These are phyloP conservation scores for Mortierella claussenii DNA, from an alignment of 192 early-diverging fungal genomes.

Conservation along the genomic window DNA sequence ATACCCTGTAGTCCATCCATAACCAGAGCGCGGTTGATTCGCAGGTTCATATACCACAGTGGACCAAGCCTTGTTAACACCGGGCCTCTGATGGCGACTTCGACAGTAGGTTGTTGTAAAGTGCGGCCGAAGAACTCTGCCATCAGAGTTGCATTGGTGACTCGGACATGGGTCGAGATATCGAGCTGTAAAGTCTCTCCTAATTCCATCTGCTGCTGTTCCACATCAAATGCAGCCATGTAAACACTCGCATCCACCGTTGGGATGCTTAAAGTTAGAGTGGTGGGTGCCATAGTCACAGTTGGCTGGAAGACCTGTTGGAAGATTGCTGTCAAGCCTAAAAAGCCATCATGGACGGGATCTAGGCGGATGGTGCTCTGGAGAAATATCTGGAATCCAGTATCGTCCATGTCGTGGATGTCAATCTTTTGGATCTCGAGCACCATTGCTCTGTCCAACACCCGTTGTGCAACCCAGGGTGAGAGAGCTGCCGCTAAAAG, in stretches of 20 bases:
- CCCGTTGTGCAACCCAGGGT: conserved; percentile 28
- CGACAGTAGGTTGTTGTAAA: conserved; percentile 17
- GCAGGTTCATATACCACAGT: conserved; percentile 34
- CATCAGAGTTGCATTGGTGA: conserved; percentile 40
- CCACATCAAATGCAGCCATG: conserved; percentile 42
- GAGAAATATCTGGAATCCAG: conserved; percentile 45
- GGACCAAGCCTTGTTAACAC: conserved; percentile 24
- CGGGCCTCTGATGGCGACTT: conserved; percentile 22
- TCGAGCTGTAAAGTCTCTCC: conserved; percentile 20
- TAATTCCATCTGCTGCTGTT: conserved; percentile 31
- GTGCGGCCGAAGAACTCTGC: conserved; percentile 33
- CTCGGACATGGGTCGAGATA: conserved; percentile 25
- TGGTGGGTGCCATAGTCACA: conserved; percentile 30
- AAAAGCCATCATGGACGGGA: conserved; percentile 27
- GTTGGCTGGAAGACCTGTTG: conserved; percentile 15
- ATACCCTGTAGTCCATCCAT: conserved; percentile 42
- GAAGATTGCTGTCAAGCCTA: conserved; percentile 18
- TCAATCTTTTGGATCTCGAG: conserved; percentile 37
- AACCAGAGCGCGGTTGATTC: conserved; percentile 9
- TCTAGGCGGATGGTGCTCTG: conserved; percentile 27
- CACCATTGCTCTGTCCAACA: conserved; percentile 34
- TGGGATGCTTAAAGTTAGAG: conserved; percentile 12
- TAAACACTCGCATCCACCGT: not conserved
- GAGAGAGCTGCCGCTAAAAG: conserved; percentile 6
- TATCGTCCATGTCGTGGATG: conserved; percentile 37